phyloP scores from a whole-genome alignment of 73 alveolate species.

The Tetrahymena elliotti region DNA sequence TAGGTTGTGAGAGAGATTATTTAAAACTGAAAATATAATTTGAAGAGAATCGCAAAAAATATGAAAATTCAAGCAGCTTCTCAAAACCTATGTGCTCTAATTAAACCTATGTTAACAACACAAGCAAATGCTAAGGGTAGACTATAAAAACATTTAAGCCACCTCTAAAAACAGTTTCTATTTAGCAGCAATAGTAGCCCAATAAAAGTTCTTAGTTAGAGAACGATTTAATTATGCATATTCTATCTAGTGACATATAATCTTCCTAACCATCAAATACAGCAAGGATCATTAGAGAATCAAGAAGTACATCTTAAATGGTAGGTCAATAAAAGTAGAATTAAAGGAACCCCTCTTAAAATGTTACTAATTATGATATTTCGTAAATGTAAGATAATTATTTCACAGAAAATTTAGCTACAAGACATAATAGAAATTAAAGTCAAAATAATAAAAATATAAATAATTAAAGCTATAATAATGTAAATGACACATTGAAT shows the following conservation, averaged over 20 bases:
- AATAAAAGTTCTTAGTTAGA: not conserved
- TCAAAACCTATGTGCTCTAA: not conserved
- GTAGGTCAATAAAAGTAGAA: not conserved
- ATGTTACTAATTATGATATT: not conserved
- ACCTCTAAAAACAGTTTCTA: not conserved
- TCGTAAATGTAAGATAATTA: not conserved
- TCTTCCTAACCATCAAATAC: not conserved
- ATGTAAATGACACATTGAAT: not conserved
- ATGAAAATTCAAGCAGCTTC: not conserved
- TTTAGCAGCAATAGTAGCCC: not conserved
- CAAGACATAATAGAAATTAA: not conserved
- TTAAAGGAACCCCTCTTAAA: not conserved
- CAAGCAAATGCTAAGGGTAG: not conserved
- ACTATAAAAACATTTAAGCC: not conserved
- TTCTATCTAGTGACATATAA: not conserved
- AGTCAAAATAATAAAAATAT: not conserved
- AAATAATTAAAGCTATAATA: not conserved
- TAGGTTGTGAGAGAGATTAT: not conserved
- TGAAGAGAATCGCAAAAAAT: not conserved
- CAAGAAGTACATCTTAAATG: not conserved
- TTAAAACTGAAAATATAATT: not conserved
- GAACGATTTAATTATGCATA: not conserved
- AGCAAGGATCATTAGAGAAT: not conserved
- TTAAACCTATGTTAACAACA: not conserved
- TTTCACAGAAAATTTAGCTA: not conserved